Evolutionary conservation across 805 yeast genomes (phyloP).

Genomic region (Geotrichum ghanense): DNA sequence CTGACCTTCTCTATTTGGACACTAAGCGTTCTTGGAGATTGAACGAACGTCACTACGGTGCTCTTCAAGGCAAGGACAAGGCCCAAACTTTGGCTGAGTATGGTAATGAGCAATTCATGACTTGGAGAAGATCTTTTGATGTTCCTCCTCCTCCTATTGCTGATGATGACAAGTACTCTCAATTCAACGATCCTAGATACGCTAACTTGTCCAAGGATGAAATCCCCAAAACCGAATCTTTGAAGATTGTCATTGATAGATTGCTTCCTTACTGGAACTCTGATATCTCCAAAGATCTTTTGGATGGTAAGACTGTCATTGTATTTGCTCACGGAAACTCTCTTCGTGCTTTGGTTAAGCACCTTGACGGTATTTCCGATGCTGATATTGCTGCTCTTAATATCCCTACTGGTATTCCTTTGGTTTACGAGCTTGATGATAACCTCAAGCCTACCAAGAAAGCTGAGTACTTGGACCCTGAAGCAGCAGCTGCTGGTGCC

Average conservation of each 20-base stretch:
- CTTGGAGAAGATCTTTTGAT: conserved; percentile 96
- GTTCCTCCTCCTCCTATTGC: conserved; percentile 90
- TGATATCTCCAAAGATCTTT: conserved; percentile 72
- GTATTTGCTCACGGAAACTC: conserved; percentile 99
- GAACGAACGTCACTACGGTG: conserved; percentile 99
- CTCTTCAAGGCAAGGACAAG: conserved; percentile 95
- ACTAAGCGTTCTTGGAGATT: conserved; percentile 95
- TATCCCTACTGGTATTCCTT: conserved; percentile 98
- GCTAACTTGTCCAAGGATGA: conserved; percentile 70
- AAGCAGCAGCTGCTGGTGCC: conserved; percentile 99
- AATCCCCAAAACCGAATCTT: conserved; percentile 89
- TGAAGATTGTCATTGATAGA: conserved; percentile 91
- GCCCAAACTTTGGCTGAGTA: conserved; percentile 79
- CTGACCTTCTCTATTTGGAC: conserved; percentile 86
- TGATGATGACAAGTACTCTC: conserved; percentile 71
- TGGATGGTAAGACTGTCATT: conserved; percentile 80
- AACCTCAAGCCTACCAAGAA: conserved; percentile 82
- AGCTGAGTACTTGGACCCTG: conserved; percentile 96
- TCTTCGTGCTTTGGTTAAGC: conserved; percentile 90
- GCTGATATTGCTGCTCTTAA: conserved; percentile 86
- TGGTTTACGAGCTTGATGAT: conserved; percentile 89
- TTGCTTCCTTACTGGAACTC: conserved; percentile 95
- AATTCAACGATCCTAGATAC: conserved; percentile 79
- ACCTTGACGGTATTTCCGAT: conserved; percentile 87
- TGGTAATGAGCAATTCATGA: conserved; percentile 89